Base-by-base conservation (phyloP, 305 asterid species). In the Euphrasia arctica region DNA sequence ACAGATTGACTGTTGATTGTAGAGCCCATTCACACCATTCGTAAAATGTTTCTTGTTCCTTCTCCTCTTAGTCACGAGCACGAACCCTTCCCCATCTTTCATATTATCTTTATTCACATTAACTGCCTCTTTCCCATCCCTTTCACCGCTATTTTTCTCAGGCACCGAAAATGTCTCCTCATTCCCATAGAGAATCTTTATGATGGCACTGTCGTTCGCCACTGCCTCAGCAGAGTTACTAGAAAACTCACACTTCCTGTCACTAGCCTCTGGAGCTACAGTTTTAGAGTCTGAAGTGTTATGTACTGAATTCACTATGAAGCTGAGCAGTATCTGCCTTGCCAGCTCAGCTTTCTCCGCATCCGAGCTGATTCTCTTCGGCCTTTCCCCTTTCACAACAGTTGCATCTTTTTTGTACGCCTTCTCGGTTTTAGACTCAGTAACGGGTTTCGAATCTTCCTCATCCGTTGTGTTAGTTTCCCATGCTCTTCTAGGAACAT, bases 271-370 rank as follows among this genome's bases (percentile, higher is more conserved):
- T 10, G 83, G 72, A 74, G 81, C 65, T 62, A 59, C 74, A 62
- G 62, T 48, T 43, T 78, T 75, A 42, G 85, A 51, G 61, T 84
- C 97, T 29, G 96, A 83, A 71, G 82, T 69, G 67, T 80, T 78
- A 80, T 82, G 86, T 71, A 87, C 98, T 4, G 98, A 95, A 69
- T 89, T 95, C 39, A 95, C 95, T 10, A 95, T 89, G 87, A 95
- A 95, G 71, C 99, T 87, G 64, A 89, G 90, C 5, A 91, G 87
- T 72, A 95, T 89, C 76, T 95, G 97, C 76, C 99, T 80, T 0
- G 98, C 98, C 55, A 95, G 70, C 75, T 95, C 99, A 27, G 95
- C 91, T 74, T 82, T 95, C 66, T 87, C 91, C 12, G 90, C 84
- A 18, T 87, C 92, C 13, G 89, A 69, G 63, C 75, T 78, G 62